Percentiles rank a stretch among this genome's conserved stretches.
Evolutionary conservation across 2,329 filamentous ascomycete species (phyloP).

Genomic region (Colletotrichum sp.): DNA sequence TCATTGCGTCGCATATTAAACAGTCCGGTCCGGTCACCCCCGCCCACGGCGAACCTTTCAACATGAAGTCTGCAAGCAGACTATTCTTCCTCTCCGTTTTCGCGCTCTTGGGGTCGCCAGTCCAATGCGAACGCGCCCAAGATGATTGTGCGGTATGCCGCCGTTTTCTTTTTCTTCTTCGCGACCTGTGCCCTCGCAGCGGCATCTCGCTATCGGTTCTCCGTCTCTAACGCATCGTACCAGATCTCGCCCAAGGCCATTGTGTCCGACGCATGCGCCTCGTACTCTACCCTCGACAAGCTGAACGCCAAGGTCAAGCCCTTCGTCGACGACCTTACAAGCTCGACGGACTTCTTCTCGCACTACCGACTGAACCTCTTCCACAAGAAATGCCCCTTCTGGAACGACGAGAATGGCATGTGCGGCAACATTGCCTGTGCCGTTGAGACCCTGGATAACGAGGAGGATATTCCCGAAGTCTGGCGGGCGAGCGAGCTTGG

Average conservation of each 20-base stretch:
- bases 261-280: constrained; percentile 93
- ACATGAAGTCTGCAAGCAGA: constrained; percentile 59
- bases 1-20: not conserved
- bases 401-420: constrained; percentile 90
- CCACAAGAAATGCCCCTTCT: constrained; percentile 94
- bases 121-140: constrained; percentile 47
- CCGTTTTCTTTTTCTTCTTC: constrained; percentile 22
- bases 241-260: constrained; percentile 90
- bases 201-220: constrained; percentile 24
- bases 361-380: constrained; percentile 96
- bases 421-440: constrained; percentile 97
- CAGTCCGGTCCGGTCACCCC: not conserved
- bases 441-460: constrained; percentile 92
- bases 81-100: constrained; percentile 63
- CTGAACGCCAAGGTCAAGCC: constrained; percentile 82
- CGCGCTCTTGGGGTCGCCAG: constrained; percentile 56
- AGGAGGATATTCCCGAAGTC: constrained; percentile 89
- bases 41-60: not conserved
- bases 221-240: constrained; percentile 44
- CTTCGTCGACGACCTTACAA: constrained; percentile 79
- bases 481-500: constrained; percentile 93
- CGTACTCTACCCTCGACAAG: constrained; percentile 86
- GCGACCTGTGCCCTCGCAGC: constrained; percentile 20
- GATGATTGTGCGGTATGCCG: constrained; percentile 60
- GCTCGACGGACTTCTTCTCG: constrained; percentile 94